Evolutionary conservation across 208 protist species (phyloP).

Genomic region (Entamoeba moshkovskii): DNA sequence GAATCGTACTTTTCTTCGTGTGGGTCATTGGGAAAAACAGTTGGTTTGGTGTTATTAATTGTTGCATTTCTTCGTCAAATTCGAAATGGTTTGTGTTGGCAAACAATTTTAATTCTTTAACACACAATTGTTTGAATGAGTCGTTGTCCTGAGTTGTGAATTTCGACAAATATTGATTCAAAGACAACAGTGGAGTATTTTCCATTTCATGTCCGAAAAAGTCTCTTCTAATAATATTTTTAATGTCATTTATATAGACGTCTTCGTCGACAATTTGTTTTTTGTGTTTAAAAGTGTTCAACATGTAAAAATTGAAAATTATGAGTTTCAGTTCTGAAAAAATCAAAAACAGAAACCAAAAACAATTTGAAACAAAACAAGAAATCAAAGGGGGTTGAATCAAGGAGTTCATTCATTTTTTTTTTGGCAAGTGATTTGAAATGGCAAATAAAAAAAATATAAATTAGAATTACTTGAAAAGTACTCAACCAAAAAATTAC

Average conservation of each 20-base stretch:
- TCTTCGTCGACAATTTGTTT: background rate
- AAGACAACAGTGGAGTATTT: background rate
- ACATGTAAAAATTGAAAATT: too few species aligned
- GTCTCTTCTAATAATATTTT: background rate
- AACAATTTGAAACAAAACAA: too few species aligned
- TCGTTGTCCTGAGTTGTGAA: background rate
- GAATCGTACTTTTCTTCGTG: background rate
- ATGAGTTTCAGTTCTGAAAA: too few species aligned
- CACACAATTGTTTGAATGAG: background rate
- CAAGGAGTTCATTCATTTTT: too few species aligned
- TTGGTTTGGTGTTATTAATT: background rate
- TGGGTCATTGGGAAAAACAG: background rate
- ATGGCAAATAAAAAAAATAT: too few species aligned
- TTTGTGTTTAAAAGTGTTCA: too few species aligned
- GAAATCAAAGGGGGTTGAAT: too few species aligned
- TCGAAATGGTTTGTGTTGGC: background rate
- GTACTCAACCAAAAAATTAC: too few species aligned
- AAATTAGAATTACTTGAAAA: too few species aligned
- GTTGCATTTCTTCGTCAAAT: background rate
- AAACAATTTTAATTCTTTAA: background rate
- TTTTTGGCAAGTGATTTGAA: too few species aligned
- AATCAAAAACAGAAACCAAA: too few species aligned
- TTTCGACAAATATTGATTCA: background rate
- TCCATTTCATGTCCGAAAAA: background rate
- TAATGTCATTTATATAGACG: background rate